Percentiles rank a stretch among this genome's conserved stretches.
Evolutionary conservation across 345 rosid genomes (phyloP).

Genomic region (Salix suchowensis): DNA sequence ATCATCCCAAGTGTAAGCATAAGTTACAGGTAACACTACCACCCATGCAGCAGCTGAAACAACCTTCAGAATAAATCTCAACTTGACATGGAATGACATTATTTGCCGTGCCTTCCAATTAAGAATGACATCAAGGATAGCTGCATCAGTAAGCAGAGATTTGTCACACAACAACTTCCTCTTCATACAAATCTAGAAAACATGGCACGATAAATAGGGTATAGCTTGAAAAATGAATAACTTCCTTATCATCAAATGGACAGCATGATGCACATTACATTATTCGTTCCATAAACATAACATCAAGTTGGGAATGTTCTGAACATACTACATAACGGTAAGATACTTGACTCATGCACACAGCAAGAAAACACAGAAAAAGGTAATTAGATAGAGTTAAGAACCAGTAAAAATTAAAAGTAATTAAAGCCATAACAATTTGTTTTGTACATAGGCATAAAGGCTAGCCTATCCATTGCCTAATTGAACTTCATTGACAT

Average conservation of each 20-base stretch:
- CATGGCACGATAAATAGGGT: background rate
- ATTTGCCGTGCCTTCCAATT: slow-evolving; percentile 82
- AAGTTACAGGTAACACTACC: slow-evolving; percentile 80
- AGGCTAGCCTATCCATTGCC: background rate
- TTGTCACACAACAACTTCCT: background rate
- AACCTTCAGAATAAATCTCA: slow-evolving; percentile 90
- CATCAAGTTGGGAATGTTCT: background rate
- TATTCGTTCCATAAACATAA: background rate
- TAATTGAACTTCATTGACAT: background rate
- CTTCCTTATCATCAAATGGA: background rate
- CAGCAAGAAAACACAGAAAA: background rate
- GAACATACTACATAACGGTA: background rate
- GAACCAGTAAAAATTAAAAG: background rate
- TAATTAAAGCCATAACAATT: background rate
- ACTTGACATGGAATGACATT: slow-evolving; percentile 89
- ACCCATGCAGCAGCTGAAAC: slow-evolving; percentile 97
- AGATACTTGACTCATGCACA: background rate
- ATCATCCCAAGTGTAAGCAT: slow-evolving; percentile 86
- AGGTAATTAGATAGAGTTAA: background rate
- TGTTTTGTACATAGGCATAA: too few relatives aligned
- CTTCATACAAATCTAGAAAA: background rate
- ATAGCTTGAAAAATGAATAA: background rate
- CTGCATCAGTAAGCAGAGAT: slow-evolving; percentile 44
- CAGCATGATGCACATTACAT: background rate
- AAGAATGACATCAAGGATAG: slow-evolving; percentile 86